Evolutionary conservation across 2,329 filamentous ascomycete genomes (phyloP), one percentile per base, ranked within the genome.

Genomic region (Ceratocystis colombiana): DNA sequence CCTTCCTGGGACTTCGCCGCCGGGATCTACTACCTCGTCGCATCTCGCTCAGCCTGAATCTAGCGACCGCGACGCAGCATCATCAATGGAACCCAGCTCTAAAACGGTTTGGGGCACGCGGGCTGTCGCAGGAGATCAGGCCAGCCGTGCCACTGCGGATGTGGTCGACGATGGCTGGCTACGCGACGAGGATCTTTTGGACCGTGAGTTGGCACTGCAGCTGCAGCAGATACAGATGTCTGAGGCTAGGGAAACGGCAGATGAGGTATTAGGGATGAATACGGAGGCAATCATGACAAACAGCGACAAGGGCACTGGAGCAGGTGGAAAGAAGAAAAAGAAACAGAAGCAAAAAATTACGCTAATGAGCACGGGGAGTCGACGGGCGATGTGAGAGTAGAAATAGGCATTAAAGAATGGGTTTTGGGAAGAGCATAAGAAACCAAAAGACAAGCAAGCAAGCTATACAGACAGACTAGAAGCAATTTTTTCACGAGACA

Each of bases 31-130:
- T 17, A 33, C 53, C 25, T 33, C 25, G 1, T 12, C 53, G 4
- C 33, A 28, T 17, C 12, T 30, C 15, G 53, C 22, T 10, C 22
- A 5, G 12, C 15, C 25, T 6, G 22, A 22, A 25, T 15, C 53
- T 15, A 22, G 53, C 12, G 28, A 25, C 6, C 12, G 8, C 53
- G 28, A 30, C 12, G 25, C 48, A 25, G 48, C 48, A 7, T 22
- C 82, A 48, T 25, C 22, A 12, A 41, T 53, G 20, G 48, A 20
- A 86, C 84, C 10, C 5, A 84, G 85, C 0, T 79, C 83, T 50
- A 86, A 85, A 69, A 97, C 93, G 0, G 90, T 97, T 0, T 97
- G 93, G 93, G 93, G 93, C n/a, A 97, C 93, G 0, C 80, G 83
- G 2, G 84, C 82, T 0, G 77, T 96, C 25, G 78, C 84, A 0